These are phyloP conservation scores for Penicillium hordei DNA, from an alignment of 2,329 filamentous ascomycete species.

Conservation along the genomic window DNA sequence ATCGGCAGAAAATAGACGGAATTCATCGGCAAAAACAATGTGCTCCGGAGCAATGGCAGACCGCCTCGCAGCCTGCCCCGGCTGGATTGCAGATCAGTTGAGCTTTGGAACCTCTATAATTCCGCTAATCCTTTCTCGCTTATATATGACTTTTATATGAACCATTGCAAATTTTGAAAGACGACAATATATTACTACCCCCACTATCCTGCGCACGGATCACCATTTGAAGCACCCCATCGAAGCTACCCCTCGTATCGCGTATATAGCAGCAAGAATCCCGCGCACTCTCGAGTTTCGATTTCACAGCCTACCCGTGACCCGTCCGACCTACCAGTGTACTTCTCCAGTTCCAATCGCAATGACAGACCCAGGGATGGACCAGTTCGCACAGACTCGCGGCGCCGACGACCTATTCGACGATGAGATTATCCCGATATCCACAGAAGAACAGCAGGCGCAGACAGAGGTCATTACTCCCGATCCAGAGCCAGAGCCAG, in stretches of 20 bases:
- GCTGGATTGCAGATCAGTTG: background rate
- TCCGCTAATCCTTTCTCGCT: background rate
- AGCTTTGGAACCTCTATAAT: background rate
- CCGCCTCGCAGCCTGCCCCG: constrained; percentile 4
- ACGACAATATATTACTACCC: background rate
- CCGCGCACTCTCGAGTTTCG: constrained; percentile 1
- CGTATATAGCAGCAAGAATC: constrained; percentile 15
- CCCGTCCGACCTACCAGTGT: background rate
- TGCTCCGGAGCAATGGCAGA: background rate
- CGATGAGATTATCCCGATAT: constrained; percentile 51
- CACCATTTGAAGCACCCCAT: constrained; percentile 21
- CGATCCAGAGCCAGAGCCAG: constrained; percentile 11
- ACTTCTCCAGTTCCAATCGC: constrained; percentile 4
- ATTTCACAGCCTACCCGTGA: background rate
- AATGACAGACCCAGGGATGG: constrained; percentile 34
- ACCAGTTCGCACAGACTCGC: constrained; percentile 52
- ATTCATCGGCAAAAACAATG: background rate
- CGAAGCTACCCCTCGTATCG: constrained; percentile 23
- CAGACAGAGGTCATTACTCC: constrained; percentile 20
- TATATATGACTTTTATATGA: background rate
- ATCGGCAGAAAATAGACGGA: constrained; percentile 14
- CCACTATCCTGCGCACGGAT: constrained; percentile 22
- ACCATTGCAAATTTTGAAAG: background rate
- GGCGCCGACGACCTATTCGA: constrained; percentile 53
- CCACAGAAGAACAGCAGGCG: constrained; percentile 34